Conservation (phyloP, 2,329 filamentous ascomycete genomes). For the Rhytidhysteron rufulum region DNA sequence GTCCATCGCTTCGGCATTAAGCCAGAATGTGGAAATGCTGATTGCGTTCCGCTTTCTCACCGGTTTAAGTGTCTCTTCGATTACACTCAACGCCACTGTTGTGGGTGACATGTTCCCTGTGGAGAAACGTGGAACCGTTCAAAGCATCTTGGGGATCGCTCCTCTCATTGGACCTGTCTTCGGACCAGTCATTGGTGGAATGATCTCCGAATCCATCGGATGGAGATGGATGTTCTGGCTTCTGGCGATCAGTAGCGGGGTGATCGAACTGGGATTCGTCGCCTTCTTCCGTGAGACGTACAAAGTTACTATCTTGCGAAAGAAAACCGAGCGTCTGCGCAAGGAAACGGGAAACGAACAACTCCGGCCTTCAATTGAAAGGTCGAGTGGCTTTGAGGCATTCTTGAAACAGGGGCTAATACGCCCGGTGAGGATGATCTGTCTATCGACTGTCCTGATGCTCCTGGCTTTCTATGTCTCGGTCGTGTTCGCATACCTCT, state of each 20-base stretch:
- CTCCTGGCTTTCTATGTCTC: constrained; percentile 40
- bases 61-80: constrained; percentile 8
- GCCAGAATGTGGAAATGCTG: constrained; percentile 11
- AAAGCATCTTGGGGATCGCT: constrained; percentile 13
- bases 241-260: constrained; percentile 2
- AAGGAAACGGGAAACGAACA: constrained; percentile 40
- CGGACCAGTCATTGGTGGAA: constrained; percentile 9
- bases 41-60: constrained; percentile 13
- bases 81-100: constrained; percentile 10
- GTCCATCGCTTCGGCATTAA: constrained; percentile 34
- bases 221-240: constrained; percentile 13
- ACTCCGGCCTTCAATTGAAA: constrained; percentile 32
- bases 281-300: constrained; percentile 41
- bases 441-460: constrained; percentile 51
- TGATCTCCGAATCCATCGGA: constrained; percentile 3
- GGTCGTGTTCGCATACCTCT: constrained; percentile 34
- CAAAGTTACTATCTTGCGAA: constrained; percentile 38
- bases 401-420: constrained; percentile 38
- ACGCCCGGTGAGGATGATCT: constrained; percentile 51
- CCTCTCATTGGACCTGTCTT: constrained; percentile 13
- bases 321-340: constrained; percentile 37
- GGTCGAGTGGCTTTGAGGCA: constrained; percentile 23
- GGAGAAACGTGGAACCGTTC: constrained; percentile 8
- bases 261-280: constrained; percentile 21
- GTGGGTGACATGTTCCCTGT: constrained; percentile 9